Conservation (phyloP, 257 asterid genomes). For the Henckelia pumila region DNA sequence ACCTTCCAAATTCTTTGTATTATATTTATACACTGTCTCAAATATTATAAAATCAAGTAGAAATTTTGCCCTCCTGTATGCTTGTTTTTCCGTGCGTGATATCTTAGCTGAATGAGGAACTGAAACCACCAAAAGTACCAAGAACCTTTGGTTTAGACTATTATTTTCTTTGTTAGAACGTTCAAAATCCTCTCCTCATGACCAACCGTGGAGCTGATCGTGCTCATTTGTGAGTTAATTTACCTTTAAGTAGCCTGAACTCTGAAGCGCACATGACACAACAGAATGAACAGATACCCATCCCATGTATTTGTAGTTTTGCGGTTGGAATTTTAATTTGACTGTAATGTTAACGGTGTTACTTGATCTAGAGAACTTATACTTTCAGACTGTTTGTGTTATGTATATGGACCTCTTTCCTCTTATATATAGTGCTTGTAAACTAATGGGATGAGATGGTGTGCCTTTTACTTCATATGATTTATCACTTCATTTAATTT, state of each 20-base stretch:
- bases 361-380: neutral
- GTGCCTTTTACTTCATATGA: neutral
- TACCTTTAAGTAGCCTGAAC: neutral
- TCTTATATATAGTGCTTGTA: neutral
- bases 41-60: neutral
- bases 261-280: neutral
- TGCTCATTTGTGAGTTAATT: conserved; percentile 2
- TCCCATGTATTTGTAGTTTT: neutral
- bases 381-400: neutral
- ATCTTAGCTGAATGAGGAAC: neutral
- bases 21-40: neutral
- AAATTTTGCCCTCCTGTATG: neutral
- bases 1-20: neutral
- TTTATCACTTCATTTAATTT: conserved; percentile 9
- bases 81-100: neutral
- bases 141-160: neutral
- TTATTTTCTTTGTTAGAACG: neutral
- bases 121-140: neutral
- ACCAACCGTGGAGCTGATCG: neutral
- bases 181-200: neutral
- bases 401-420: conserved; percentile 10
- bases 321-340: conserved; percentile 4
- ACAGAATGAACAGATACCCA: neutral
- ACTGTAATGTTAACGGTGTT: neutral
- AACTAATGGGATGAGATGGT: neutral